Conservation (phyloP, 1,284 basidiomycete genomes). For the Trichosporon inkin region DNA sequence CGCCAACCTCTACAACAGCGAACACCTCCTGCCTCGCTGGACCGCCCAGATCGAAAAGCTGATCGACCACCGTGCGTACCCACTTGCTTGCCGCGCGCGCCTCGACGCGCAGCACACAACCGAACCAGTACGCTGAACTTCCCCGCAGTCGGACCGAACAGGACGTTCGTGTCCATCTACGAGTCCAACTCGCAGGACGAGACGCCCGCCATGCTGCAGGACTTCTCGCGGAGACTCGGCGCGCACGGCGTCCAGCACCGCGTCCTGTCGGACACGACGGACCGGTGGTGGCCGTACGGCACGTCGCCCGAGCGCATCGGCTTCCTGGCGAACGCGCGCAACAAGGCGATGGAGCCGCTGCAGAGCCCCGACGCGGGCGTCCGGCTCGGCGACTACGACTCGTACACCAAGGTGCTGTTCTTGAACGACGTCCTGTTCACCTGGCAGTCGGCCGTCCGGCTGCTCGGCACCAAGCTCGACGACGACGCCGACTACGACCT, state of each 20-base stretch:
- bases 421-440: conserved; percentile 57
- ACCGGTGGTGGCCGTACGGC: conserved; percentile 42
- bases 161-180: conserved; percentile 59
- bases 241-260: conserved; percentile 43
- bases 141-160: conserved; percentile 54
- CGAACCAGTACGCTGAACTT: not conserved
- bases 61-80: conserved; percentile 24
- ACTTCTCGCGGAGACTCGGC: conserved; percentile 47
- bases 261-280: conserved; percentile 44
- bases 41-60: conserved; percentile 24
- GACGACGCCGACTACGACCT: conserved; percentile 53
- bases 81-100: not conserved
- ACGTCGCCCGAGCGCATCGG: conserved; percentile 52
- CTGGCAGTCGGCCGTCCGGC: conserved; percentile 54
- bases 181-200: conserved; percentile 57
- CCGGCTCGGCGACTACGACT: conserved; percentile 46
- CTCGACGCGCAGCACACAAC: too few species aligned
- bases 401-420: conserved; percentile 54
- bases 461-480: conserved; percentile 52
- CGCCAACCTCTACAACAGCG: conserved; percentile 38
- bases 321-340: conserved; percentile 54
- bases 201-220: conserved; percentile 51
- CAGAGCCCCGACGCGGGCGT: conserved; percentile 19
- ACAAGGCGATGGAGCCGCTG: conserved; percentile 53
- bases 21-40: conserved; percentile 29